phyloP scores from a whole-genome alignment of 257 asterid genomes.

The Jacaranda mimosifolia region DNA sequence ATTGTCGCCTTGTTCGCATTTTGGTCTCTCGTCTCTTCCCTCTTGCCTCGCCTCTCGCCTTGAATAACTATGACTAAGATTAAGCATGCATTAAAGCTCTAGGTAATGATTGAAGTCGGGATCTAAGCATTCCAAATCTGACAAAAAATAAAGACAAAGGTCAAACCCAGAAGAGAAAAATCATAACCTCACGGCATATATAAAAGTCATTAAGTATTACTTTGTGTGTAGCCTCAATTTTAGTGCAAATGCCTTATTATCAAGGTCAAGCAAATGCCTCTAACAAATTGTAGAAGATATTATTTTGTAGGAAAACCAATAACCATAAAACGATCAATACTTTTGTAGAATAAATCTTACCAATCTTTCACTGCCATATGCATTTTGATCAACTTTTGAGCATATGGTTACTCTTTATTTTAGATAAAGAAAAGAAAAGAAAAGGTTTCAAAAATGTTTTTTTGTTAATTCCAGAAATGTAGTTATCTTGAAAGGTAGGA shows the following conservation, averaged over 20 bases:
- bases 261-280: conserved; percentile 1
- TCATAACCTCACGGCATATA: conserved; percentile 16
- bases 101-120: conserved; percentile 87
- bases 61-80: conserved; percentile 48
- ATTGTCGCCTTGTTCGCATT: too few species aligned
- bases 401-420: neutral
- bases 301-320: conserved; percentile 17
- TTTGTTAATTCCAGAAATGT: neutral
- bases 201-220: neutral
- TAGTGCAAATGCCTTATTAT: neutral
- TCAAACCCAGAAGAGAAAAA: neutral
- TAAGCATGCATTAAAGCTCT: conserved; percentile 86
- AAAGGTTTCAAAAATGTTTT: too few species aligned
- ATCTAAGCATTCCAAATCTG: conserved; percentile 93
- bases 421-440: neutral
- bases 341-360: conserved; percentile 2
- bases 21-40: too few species aligned
- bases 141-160: neutral
- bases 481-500: conserved; percentile 20
- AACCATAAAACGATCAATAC: neutral
- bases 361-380: neutral
- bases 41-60: too few species aligned
- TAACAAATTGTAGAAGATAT: neutral
- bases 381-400: conserved; percentile 16
- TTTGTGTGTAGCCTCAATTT: neutral